Evolutionary conservation across 495 filamentous ascomycete genomes (phyloP).

Genomic region (Lichina pygmaea): DNA sequence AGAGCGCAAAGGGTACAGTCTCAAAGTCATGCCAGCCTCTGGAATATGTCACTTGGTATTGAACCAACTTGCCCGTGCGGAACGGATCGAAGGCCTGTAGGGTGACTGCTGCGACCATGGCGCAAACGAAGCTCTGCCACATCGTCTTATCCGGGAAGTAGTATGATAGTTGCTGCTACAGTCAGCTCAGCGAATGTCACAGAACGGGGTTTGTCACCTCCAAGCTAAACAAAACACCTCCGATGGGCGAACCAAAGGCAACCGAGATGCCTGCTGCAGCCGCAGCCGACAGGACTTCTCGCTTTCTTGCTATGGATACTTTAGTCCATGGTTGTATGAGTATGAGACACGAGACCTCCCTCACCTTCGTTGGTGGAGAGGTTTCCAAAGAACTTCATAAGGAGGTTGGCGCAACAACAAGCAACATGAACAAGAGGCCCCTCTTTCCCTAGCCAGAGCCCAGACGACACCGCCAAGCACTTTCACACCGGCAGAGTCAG

Average conservation of each 20-base stretch:
- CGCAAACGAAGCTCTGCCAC: constrained; percentile 98
- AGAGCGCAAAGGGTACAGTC: constrained; percentile 60
- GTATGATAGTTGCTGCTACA: constrained; percentile 55
- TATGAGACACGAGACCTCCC: background rate
- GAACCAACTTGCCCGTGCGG: constrained; percentile 79
- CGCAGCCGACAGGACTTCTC: constrained; percentile 83
- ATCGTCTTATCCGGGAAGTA: constrained; percentile 99
- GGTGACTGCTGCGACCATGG: constrained; percentile 88
- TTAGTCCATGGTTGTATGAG: background rate
- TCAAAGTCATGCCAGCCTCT: constrained; percentile 88
- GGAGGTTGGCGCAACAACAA: constrained; percentile 86
- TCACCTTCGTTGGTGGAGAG: constrained; percentile 74
- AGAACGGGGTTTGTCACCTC: constrained; percentile 24
- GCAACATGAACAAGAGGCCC: constrained; percentile 93
- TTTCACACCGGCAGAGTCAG: constrained; percentile 9
- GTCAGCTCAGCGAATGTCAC: background rate
- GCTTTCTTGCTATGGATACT: constrained; percentile 43
- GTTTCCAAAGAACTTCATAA: constrained; percentile 70
- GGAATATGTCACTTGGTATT: constrained; percentile 91
- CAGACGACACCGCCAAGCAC: constrained; percentile 86
- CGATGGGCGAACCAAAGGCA: constrained; percentile 90
- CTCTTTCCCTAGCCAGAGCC: constrained; percentile 96
- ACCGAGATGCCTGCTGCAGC: constrained; percentile 90
- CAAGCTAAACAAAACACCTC: constrained; percentile 74
- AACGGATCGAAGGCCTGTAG: constrained; percentile 87